phyloP scores from a whole-genome alignment of 2,329 filamentous ascomycete species.

The Lecanosticta acicola region DNA sequence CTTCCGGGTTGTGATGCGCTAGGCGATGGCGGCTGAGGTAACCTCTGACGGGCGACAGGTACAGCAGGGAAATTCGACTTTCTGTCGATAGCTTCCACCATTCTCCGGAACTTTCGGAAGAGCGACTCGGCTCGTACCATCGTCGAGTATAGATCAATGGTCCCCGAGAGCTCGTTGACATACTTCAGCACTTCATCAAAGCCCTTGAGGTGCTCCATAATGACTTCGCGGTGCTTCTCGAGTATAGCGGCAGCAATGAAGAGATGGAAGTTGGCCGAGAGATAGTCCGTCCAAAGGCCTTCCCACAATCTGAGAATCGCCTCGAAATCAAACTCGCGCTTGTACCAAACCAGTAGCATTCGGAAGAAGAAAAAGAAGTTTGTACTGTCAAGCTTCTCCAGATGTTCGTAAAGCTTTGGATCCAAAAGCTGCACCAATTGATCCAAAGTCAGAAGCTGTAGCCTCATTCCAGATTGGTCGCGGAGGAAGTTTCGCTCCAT shows the following conservation, averaged over 20 bases:
- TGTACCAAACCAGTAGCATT: slow-evolving; percentile 98
- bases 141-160: slow-evolving; percentile 82
- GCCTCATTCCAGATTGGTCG: slow-evolving; percentile 93
- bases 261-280: slow-evolving; percentile 84
- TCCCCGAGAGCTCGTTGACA: slow-evolving; percentile 90
- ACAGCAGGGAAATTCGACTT: slow-evolving; percentile 72
- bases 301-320: slow-evolving; percentile 91
- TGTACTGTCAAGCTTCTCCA: slow-evolving; percentile 85
- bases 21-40: slow-evolving; percentile 32
- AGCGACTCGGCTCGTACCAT: slow-evolving; percentile 82
- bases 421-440: slow-evolving; percentile 97
- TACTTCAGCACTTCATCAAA: slow-evolving; percentile 99
- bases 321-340: slow-evolving; percentile 87
- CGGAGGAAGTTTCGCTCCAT: slow-evolving; percentile 97
- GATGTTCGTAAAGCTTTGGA: slow-evolving; percentile 83
- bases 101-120: slow-evolving; percentile 80
- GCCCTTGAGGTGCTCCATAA: slow-evolving; percentile 86
- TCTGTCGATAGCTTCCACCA: slow-evolving; percentile 87
- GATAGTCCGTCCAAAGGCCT: slow-evolving; percentile 84
- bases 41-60: slow-evolving; percentile 45
- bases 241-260: slow-evolving; percentile 91
- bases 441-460: slow-evolving; percentile 83
- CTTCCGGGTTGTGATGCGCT: slow-evolving; percentile 16
- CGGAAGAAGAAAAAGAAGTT: slow-evolving; percentile 99
- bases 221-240: slow-evolving; percentile 92